A percentile compares a stretch with the other conserved stretches of the same genome.
Conservation (phyloP, 2,329 filamentous ascomycete species). For the Xylariaceae sp. region DNA sequence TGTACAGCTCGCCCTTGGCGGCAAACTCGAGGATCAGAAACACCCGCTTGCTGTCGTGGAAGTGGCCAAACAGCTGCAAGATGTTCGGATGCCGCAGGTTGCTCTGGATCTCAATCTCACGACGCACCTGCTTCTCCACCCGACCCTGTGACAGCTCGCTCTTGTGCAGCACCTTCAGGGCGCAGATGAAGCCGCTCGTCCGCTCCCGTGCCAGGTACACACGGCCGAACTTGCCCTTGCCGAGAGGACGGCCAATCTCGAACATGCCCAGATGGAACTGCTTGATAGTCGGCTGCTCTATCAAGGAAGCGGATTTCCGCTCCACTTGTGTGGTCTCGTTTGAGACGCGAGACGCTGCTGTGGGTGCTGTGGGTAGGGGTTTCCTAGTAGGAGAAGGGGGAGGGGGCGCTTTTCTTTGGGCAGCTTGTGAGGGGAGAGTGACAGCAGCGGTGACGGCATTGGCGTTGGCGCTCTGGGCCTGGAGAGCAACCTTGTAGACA, state of each 20-base stretch:
- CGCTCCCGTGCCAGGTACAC: slow-evolving; percentile 82
- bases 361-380: slow-evolving; percentile 40
- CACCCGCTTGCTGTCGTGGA: slow-evolving; percentile 82
- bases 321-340: slow-evolving; percentile 49
- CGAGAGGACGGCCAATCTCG: slow-evolving; percentile 79
- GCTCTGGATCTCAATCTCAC: slow-evolving; percentile 85
- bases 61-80: slow-evolving; percentile 76
- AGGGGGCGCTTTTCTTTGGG: slow-evolving; percentile 45
- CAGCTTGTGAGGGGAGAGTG: slow-evolving; percentile 61
- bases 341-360: slow-evolving; percentile 30
- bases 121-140: slow-evolving; percentile 80
- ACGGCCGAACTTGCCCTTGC: slow-evolving; percentile 82
- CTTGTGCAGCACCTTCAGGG: slow-evolving; percentile 82
- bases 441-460: slow-evolving; percentile 56
- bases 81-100: slow-evolving; percentile 84
- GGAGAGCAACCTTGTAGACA: slow-evolving; percentile 78
- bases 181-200: slow-evolving; percentile 74
- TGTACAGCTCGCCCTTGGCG: slow-evolving; percentile 80
- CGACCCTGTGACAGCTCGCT: slow-evolving; percentile 69
- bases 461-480: slow-evolving; percentile 67
- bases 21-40: slow-evolving; percentile 86
- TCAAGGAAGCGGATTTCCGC: slow-evolving; percentile 46
- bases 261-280: slow-evolving; percentile 90
- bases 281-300: slow-evolving; percentile 53
- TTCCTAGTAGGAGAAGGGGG: slow-evolving; percentile 50